Evolutionary conservation across 2,329 filamentous ascomycete species (phyloP).

Genomic region (Trichothecium sympodiale): DNA sequence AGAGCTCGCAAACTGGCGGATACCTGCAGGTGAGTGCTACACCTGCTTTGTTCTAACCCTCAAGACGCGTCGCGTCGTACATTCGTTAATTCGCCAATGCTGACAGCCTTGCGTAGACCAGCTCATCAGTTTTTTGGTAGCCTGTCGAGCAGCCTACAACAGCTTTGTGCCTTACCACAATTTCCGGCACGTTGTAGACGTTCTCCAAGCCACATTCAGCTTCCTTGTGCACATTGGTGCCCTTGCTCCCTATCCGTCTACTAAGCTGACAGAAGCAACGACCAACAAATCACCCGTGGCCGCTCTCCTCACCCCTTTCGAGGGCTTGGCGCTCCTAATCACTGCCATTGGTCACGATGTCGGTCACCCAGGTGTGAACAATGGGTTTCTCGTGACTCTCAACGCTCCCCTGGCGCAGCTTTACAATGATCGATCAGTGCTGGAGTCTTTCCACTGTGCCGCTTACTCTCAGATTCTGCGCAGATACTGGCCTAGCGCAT

Average conservation of each 20-base stretch:
- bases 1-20: constrained; percentile 69
- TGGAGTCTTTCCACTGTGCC: constrained; percentile 95
- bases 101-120: constrained; percentile 48
- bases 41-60: background rate
- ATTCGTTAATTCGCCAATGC: background rate
- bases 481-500: constrained; percentile 78
- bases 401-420: constrained; percentile 89
- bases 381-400: constrained; percentile 84
- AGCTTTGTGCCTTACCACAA: constrained; percentile 96
- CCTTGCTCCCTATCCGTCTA: constrained; percentile 52
- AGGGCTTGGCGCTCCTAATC: constrained; percentile 79
- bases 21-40: constrained; percentile 55
- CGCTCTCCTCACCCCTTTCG: constrained; percentile 69
- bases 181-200: constrained; percentile 93
- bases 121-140: constrained; percentile 74
- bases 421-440: constrained; percentile 92
- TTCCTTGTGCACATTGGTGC: constrained; percentile 75
- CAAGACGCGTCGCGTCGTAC: background rate
- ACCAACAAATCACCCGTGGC: constrained; percentile 54
- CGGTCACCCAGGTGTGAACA: constrained; percentile 95
- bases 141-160: constrained; percentile 90
- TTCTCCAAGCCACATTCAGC: constrained; percentile 84
- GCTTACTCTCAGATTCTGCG: constrained; percentile 93
- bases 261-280: background rate
- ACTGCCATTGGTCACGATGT: constrained; percentile 98